Base-by-base conservation (phyloP, 805 yeast species). In the Teunomyces cretensis region DNA sequence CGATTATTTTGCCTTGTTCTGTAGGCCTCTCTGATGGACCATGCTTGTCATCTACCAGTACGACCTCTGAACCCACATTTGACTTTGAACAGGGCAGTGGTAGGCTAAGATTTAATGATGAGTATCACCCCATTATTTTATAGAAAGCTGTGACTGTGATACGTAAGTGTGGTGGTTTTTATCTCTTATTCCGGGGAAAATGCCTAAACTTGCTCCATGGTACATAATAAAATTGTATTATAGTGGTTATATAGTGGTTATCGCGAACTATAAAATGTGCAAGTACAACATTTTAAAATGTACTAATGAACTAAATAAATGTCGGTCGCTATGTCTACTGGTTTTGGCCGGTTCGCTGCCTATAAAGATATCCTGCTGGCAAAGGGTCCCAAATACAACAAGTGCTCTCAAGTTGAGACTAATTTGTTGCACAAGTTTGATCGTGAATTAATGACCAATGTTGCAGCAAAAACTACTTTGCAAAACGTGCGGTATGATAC, bases 171-270 rank as follows among this genome's bases (percentile, higher is more conserved):
- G n/a, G n/a, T n/a, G n/a, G n/a, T n/a, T n/a, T n/a, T n/a, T n/a
- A n/a, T n/a, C n/a, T n/a, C n/a, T n/a, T n/a, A n/a, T n/a, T n/a
- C n/a, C n/a, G n/a, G n/a, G n/a, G n/a, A n/a, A n/a, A n/a, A n/a
- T n/a, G n/a, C n/a, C n/a, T n/a, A n/a, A n/a, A n/a, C n/a, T n/a
- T n/a, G n/a, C n/a, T n/a, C n/a, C n/a, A n/a, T n/a, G n/a, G 22
- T 19, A 19, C 3, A 19, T 19, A 5, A 26, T 5, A 22, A 33
- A 22, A 22, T 19, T n/a, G 38, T n/a, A 35, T 15, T 38, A 38
- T 38, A 38, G 41, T 28, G 41, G 41, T 38, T 38, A 38, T 38
- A 38, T 38, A 38, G 41, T 27, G 41, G 41, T 38, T 38, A 38
- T 38, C 19, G 41, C 16, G 41, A 38, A 22, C 27, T 35, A 35